Conservation (phyloP, 352 stramenopile genomes). For the Globisporangium spinosum region DNA sequence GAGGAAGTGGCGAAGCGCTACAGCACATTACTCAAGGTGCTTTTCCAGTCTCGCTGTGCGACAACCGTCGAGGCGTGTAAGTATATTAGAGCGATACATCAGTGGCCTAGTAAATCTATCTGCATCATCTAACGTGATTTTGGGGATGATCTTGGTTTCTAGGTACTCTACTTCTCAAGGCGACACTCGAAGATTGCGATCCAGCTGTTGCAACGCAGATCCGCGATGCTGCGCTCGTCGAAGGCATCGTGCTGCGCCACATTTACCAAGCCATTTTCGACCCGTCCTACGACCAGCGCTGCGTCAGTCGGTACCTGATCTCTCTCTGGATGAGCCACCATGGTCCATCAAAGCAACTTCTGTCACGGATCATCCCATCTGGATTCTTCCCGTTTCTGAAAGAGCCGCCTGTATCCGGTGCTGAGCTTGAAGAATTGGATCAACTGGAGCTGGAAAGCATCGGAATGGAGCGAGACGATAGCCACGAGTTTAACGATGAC, state of each 20-base stretch:
- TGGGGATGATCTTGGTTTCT: slow-evolving; percentile 28
- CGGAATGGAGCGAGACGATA: slow-evolving; percentile 35
- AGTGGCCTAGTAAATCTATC: too few species aligned
- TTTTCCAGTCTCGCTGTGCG: slow-evolving; percentile 89
- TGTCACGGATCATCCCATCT: slow-evolving; percentile 87
- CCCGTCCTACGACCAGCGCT: slow-evolving; percentile 89
- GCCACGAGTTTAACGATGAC: slow-evolving; percentile 30
- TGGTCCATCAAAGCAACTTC: slow-evolving; percentile 81
- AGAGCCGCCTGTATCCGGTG: slow-evolving; percentile 71
- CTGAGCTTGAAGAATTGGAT: slow-evolving; percentile 86
- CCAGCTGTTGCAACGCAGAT: slow-evolving; percentile 79
- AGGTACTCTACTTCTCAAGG: slow-evolving; percentile 91
- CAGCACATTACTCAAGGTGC: slow-evolving; percentile 76
- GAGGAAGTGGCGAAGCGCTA: slow-evolving; percentile 72
- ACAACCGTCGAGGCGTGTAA: slow-evolving; percentile 80
- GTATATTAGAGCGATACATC: slow-evolving; percentile 14
- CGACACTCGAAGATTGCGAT: slow-evolving; percentile 87
- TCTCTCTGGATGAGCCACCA: slow-evolving; percentile 94
- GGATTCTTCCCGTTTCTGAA: slow-evolving; percentile 89
- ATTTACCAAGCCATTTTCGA: slow-evolving; percentile 93
- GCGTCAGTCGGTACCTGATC: slow-evolving; percentile 93
- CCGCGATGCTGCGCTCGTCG: slow-evolving; percentile 89
- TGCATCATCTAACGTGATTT: neutral
- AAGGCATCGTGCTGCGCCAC: slow-evolving; percentile 91
- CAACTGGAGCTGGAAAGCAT: slow-evolving; percentile 71